Conservation (phyloP, 1,139 yeast genomes). For the Nakaseomyces kungkrabaensis region DNA sequence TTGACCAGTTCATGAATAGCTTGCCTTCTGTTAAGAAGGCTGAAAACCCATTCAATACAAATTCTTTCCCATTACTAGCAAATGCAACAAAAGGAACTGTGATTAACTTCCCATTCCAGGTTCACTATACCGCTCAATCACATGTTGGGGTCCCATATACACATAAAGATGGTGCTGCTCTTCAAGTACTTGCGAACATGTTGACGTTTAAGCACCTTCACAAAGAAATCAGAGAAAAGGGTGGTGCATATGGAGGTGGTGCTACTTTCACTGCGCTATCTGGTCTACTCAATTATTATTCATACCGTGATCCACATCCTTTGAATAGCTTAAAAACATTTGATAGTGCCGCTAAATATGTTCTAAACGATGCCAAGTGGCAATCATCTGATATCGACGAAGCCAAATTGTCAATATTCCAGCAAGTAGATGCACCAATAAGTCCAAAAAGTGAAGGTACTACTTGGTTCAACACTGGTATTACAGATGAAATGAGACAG, state of each 20-base stretch:
- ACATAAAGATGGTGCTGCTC: constrained; percentile 69
- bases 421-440: constrained; percentile 81
- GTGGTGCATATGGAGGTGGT: constrained; percentile 98
- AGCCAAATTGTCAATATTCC: constrained; percentile 85
- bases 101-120: constrained; percentile 78
- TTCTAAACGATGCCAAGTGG: constrained; percentile 40
- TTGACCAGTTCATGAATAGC: constrained; percentile 18
- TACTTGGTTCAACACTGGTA: constrained; percentile 52
- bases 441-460: constrained; percentile 75
- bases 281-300: constrained; percentile 72
- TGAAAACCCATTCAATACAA: not conserved
- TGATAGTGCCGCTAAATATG: constrained; percentile 46
- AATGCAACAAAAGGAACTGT: constrained; percentile 33
- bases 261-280: constrained; percentile 73
- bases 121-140: constrained; percentile 70
- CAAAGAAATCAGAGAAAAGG: constrained; percentile 84
- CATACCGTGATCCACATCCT: constrained; percentile 92
- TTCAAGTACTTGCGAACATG: constrained; percentile 73
- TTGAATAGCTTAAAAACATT: constrained; percentile 56
- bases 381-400: constrained; percentile 64
- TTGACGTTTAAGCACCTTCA: constrained; percentile 78
- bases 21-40: constrained; percentile 15
- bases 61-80: constrained; percentile 10
- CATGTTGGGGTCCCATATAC: constrained; percentile 58
- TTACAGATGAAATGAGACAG: constrained; percentile 75